Conservation (phyloP, 768 basidiomycete genomes). For the Tulasnella calospora region DNA sequence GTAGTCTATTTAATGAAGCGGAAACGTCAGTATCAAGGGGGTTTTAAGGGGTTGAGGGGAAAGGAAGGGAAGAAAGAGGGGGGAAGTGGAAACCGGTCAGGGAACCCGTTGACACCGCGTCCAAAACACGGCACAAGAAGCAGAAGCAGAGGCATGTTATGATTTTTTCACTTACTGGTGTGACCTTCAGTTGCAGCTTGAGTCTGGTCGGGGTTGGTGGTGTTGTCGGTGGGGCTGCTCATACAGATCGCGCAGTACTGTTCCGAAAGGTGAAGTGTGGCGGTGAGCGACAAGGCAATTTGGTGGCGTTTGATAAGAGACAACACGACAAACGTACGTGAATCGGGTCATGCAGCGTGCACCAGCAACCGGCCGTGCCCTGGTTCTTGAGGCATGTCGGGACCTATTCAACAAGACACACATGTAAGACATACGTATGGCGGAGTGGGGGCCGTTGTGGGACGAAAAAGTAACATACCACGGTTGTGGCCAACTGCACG, state of each 20-base stretch:
- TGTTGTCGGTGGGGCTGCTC: constrained; percentile 23
- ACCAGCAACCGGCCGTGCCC: constrained; percentile 18
- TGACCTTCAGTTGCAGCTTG: constrained; percentile 19
- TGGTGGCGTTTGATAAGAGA: no score
- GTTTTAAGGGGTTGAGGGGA: background rate
- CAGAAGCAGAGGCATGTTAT: no score
- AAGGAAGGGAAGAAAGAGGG: background rate
- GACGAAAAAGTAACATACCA: background rate
- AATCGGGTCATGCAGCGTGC: constrained; percentile 15
- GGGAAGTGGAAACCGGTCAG: background rate
- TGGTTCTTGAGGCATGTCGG: background rate
- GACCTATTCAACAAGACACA: background rate
- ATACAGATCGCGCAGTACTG: constrained; percentile 25
- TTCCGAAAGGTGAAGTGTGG: background rate
- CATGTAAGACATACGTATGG: background rate
- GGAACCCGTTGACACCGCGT: background rate
- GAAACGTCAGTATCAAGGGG: background rate
- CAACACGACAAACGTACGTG: constrained; percentile 16
- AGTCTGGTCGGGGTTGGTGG: constrained; percentile 20
- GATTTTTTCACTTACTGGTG: background rate
- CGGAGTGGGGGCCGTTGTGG: background rate
- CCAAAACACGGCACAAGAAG: background rate
- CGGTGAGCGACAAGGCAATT: background rate
- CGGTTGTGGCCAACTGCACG: background rate
- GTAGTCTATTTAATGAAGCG: background rate